phyloP scores from a whole-genome alignment of 192 early-diverging fungal species.

The Phycomyces blakesleeanus region DNA sequence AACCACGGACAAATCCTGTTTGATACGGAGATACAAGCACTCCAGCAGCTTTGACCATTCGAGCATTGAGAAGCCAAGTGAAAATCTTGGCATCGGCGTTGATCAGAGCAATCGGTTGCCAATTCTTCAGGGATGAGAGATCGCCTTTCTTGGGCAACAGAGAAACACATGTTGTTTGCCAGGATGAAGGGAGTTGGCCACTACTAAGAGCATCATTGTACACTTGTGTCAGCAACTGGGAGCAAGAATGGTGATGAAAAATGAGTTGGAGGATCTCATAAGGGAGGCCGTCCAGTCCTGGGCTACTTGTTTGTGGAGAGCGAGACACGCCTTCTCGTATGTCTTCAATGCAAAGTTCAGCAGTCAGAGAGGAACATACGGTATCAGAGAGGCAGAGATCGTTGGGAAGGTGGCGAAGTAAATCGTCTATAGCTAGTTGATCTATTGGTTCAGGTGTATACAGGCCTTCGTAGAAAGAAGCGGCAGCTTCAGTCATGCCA shows the following conservation, averaged over 20 bases:
- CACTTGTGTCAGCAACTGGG: background rate
- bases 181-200: slow-evolving; percentile 4
- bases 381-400: background rate
- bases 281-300: slow-evolving; percentile 14
- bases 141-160: slow-evolving; percentile 32
- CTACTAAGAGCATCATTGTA: background rate
- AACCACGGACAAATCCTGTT: slow-evolving; percentile 12
- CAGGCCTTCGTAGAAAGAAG: background rate
- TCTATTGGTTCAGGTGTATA: slow-evolving; percentile 16
- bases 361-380: background rate
- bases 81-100: slow-evolving; percentile 28
- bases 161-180: slow-evolving; percentile 12
- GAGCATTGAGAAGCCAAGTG: background rate
- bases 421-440: background rate
- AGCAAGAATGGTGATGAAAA: background rate
- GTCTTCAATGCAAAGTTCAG: background rate
- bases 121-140: slow-evolving; percentile 12
- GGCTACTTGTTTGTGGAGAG: background rate
- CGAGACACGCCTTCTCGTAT: background rate
- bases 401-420: background rate
- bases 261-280: slow-evolving; percentile 3
- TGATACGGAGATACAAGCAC: slow-evolving; percentile 18
- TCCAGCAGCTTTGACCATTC: background rate
- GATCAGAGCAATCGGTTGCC: slow-evolving; percentile 18
- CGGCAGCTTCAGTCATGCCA: background rate